phyloP scores from a whole-genome alignment of 2,329 filamentous ascomycete genomes.

The Aspergillus cejpii region DNA sequence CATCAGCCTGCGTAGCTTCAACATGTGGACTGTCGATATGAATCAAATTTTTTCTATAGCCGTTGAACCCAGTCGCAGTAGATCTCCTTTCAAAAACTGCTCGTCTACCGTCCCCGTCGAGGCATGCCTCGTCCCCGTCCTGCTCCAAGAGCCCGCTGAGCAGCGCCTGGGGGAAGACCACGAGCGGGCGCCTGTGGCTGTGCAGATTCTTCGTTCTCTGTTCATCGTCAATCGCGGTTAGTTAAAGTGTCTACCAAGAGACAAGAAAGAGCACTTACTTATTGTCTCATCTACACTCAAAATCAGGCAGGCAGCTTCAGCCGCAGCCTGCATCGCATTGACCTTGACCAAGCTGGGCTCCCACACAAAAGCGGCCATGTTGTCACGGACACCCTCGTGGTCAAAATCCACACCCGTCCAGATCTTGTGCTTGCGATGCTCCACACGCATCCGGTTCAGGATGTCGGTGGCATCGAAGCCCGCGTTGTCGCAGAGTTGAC shows the following conservation, averaged over 20 bases:
- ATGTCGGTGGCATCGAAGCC: slow-evolving; percentile 98
- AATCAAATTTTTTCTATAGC: neutral
- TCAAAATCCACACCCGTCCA: slow-evolving; percentile 97
- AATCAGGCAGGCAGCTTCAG: slow-evolving; percentile 92
- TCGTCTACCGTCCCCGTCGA: slow-evolving; percentile 24
- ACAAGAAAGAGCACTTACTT: slow-evolving; percentile 47
- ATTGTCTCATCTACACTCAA: slow-evolving; percentile 97
- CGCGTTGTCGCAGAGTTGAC: slow-evolving; percentile 96
- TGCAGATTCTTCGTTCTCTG: slow-evolving; percentile 84
- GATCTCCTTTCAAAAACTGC: slow-evolving; percentile 15
- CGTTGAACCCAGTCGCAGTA: slow-evolving; percentile 2
- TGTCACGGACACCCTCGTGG: slow-evolving; percentile 86
- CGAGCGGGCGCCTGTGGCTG: slow-evolving; percentile 72
- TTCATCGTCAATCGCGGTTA: slow-evolving; percentile 15
- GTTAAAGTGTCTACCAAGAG: slow-evolving; percentile 3
- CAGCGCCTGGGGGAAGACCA: slow-evolving; percentile 70
- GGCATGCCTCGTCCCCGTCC: slow-evolving; percentile 89
- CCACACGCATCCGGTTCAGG: slow-evolving; percentile 88
- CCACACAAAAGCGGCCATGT: slow-evolving; percentile 95
- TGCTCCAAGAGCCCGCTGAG: slow-evolving; percentile 78
- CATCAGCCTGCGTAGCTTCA: too few species aligned
- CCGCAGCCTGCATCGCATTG: slow-evolving; percentile 93
- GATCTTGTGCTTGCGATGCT: slow-evolving; percentile 84
- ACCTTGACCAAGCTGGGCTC: slow-evolving; percentile 93
- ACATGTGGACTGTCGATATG: neutral